These are phyloP conservation scores for Pythium biforme DNA, from an alignment of 352 stramenopile genomes.

Conservation along the genomic window DNA sequence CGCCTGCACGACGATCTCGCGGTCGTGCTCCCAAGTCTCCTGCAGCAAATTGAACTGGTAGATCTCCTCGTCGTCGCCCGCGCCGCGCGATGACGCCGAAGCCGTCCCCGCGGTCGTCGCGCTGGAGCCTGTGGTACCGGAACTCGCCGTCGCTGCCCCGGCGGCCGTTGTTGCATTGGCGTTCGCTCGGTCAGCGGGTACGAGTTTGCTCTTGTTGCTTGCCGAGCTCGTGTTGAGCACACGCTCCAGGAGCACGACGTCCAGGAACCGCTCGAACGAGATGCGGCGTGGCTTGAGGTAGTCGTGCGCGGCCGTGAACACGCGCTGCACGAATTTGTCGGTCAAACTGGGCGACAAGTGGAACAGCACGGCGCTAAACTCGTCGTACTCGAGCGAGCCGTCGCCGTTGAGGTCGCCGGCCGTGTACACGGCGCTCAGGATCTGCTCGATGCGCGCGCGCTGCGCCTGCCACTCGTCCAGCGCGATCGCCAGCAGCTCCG, in stretches of 20 bases:
- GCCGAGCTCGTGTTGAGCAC: slow-evolving; percentile 35
- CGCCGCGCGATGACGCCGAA: neutral
- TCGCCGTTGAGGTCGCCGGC: slow-evolving; percentile 69
- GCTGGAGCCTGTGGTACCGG: neutral
- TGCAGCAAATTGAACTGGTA: slow-evolving; percentile 73
- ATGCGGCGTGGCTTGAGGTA: slow-evolving; percentile 55
- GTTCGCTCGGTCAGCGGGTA: neutral
- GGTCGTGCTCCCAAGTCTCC: slow-evolving; percentile 67
- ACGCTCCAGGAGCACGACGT: slow-evolving; percentile 55
- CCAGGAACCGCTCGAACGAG: slow-evolving; percentile 59
- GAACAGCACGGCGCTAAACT: slow-evolving; percentile 64
- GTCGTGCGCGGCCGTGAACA: slow-evolving; percentile 64
- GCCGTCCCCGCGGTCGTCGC: neutral
- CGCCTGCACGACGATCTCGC: slow-evolving; percentile 42
- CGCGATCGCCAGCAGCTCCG: slow-evolving; percentile 52
- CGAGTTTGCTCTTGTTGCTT: slow-evolving; percentile 9
- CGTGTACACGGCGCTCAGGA: slow-evolving; percentile 67
- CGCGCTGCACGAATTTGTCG: slow-evolving; percentile 56
- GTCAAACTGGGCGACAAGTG: slow-evolving; percentile 50
- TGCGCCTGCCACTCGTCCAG: slow-evolving; percentile 61
- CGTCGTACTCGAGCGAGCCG: slow-evolving; percentile 67
- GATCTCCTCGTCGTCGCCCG: slow-evolving; percentile 56
- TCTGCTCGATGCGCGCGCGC: slow-evolving; percentile 55
- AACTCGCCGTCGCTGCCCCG: neutral
- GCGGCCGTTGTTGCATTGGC: slow-evolving; percentile 1